These are phyloP conservation scores for Gossypium aridum DNA, from an alignment of 441 rosid genomes.

Conservation along the genomic window DNA sequence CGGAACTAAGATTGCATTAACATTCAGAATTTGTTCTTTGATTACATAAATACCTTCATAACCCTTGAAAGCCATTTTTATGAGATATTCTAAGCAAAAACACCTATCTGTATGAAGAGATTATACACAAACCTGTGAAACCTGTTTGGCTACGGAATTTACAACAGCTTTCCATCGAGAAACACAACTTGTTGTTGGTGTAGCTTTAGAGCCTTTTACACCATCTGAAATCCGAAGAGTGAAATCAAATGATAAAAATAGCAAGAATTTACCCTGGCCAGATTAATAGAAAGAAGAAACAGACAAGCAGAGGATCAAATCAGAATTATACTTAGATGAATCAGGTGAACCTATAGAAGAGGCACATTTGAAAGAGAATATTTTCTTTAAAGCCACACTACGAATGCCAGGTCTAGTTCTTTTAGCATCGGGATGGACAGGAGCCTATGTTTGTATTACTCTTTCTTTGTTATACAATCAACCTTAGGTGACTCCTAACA, in stretches of 20 bases:
- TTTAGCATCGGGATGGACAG: background rate
- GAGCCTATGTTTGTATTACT: background rate
- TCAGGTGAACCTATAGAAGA: background rate
- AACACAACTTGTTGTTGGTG: slow-evolving; percentile 35
- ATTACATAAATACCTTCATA: background rate
- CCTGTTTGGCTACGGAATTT: slow-evolving; percentile 75
- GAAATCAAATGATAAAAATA: slow-evolving; percentile 1
- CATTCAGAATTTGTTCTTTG: background rate
- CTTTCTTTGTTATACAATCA: background rate
- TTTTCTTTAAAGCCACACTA: background rate
- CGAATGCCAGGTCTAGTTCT: background rate
- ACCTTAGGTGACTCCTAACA: background rate
- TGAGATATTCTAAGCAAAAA: background rate
- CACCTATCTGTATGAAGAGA: background rate
- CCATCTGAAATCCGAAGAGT: slow-evolving; percentile 42
- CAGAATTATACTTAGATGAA: background rate
- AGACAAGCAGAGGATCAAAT: background rate
- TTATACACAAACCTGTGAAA: slow-evolving; percentile 67
- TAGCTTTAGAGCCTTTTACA: slow-evolving; percentile 32
- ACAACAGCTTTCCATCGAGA: slow-evolving; percentile 78
- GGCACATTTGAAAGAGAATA: background rate
- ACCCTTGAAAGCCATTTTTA: background rate
- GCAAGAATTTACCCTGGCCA: slow-evolving; percentile 1
- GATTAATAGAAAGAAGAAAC: background rate
- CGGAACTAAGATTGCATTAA: background rate